phyloP scores from a whole-genome alignment of 257 asterid genomes.

The Capsicum pubescens region DNA sequence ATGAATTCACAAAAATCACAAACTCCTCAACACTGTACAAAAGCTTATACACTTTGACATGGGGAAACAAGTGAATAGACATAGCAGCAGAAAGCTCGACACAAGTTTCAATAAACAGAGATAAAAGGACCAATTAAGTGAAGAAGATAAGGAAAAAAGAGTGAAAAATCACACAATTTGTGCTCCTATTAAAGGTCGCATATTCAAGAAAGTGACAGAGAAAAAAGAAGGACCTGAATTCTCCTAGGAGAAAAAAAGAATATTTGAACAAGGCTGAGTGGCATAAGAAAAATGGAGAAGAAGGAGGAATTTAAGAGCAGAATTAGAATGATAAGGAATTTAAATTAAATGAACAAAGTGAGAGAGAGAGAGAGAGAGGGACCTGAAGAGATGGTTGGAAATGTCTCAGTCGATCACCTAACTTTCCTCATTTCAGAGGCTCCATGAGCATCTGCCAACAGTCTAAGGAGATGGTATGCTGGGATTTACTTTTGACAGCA shows the following conservation, averaged over 20 bases:
- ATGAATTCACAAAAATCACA: not conserved
- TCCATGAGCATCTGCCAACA: not conserved
- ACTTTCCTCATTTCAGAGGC: not conserved
- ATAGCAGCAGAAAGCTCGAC: not conserved
- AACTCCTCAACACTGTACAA: constrained; percentile 1
- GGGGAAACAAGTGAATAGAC: not conserved
- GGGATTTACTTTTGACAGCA: not conserved
- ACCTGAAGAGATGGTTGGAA: constrained; percentile 1
- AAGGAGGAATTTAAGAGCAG: not conserved
- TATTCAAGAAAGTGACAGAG: not conserved
- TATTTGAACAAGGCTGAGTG: not conserved
- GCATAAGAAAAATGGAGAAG: not conserved
- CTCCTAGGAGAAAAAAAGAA: not conserved
- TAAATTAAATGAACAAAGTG: not conserved
- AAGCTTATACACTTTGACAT: not conserved
- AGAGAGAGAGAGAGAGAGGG: not conserved
- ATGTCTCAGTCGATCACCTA: not conserved
- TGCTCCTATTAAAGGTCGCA: no score
- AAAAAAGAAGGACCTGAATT: no score
- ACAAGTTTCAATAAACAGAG: not conserved
- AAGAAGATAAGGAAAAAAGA: not conserved
- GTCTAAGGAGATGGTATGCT: not conserved
- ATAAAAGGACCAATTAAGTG: constrained; percentile 6
- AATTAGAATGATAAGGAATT: not conserved
- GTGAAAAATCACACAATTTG: no score